Percentiles rank a stretch among this genome's conserved stretches.
phyloP scores from a whole-genome alignment of 169 alveolate genomes.

The Haemoproteus tartakovskyi region DNA sequence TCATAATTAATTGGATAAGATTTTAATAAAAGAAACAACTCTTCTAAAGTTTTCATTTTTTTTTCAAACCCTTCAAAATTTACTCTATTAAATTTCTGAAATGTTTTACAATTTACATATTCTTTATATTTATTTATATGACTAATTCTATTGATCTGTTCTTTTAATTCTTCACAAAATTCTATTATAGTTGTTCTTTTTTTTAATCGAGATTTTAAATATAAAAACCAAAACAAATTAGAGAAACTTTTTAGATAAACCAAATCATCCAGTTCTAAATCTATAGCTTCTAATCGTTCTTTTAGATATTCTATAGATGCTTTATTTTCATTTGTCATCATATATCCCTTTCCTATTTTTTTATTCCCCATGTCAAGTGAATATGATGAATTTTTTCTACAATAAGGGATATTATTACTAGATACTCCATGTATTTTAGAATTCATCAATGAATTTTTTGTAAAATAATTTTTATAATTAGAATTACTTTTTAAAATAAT shows the following conservation, averaged over 20 bases:
- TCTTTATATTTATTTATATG: conserved; percentile 33
- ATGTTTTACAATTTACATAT: conserved; percentile 22
- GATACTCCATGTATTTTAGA: background rate
- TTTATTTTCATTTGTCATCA: background rate
- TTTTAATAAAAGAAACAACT: conserved; percentile 40
- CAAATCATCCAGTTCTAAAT: conserved; percentile 19
- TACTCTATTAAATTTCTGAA: conserved; percentile 2
- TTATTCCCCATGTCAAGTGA: too few species aligned
- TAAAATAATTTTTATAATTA: too few species aligned
- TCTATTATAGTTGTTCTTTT: background rate
- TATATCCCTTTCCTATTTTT: background rate
- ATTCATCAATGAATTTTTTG: too few species aligned
- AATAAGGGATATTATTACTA: background rate
- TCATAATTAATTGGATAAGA: conserved; percentile 63
- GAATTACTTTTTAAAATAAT: background rate
- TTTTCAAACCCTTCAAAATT: conserved; percentile 18
- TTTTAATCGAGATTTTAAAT: conserved; percentile 6
- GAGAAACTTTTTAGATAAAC: conserved; percentile 16
- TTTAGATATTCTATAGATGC: background rate
- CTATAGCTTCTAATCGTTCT: conserved; percentile 2
- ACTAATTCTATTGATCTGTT: conserved; percentile 25
- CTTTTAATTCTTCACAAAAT: conserved; percentile 31
- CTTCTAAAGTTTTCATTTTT: conserved; percentile 29
- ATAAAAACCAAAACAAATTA: conserved; percentile 52
- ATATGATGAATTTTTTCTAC: background rate